These are phyloP conservation scores for Metarhizium guizhouense DNA, from an alignment of 2,329 filamentous ascomycete species.

Conservation along the genomic window DNA sequence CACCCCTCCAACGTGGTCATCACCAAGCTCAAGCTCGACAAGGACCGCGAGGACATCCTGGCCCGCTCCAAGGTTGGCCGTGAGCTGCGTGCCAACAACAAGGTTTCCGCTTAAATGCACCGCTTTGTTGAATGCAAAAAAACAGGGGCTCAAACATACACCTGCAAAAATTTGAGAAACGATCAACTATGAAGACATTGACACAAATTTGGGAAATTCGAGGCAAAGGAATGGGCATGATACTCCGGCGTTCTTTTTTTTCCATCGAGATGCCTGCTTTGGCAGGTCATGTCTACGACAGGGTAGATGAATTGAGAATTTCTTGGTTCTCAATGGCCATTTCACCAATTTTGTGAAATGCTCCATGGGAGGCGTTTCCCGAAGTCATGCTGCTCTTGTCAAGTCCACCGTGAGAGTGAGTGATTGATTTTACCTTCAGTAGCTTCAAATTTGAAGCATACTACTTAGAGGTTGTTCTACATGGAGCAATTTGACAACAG, in stretches of 20 bases:
- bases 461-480: no score
- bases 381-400: slow-evolving; percentile 37
- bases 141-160: not conserved
- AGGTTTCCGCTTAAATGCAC: slow-evolving; percentile 46
- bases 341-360: slow-evolving; percentile 58
- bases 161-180: slow-evolving; percentile 9
- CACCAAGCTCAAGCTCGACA: slow-evolving; percentile 97
- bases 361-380: slow-evolving; percentile 69
- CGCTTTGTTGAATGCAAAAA: not conserved
- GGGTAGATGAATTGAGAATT: slow-evolving; percentile 36
- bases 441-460: not conserved
- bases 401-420: slow-evolving; percentile 1
- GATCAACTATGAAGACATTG: slow-evolving; percentile 11
- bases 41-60: slow-evolving; percentile 84
- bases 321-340: slow-evolving; percentile 59
- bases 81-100: slow-evolving; percentile 65
- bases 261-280: slow-evolving; percentile 15
- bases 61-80: slow-evolving; percentile 76
- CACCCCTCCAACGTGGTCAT: slow-evolving; percentile 96
- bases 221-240: slow-evolving; percentile 10
- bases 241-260: slow-evolving; percentile 27
- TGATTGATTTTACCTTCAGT: not conserved
- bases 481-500: not conserved
- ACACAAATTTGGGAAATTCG: slow-evolving; percentile 13
- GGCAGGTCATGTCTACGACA: slow-evolving; percentile 24